Conservation (phyloP, 169 alveolate species). For the Cryptosporidium sp. region DNA sequence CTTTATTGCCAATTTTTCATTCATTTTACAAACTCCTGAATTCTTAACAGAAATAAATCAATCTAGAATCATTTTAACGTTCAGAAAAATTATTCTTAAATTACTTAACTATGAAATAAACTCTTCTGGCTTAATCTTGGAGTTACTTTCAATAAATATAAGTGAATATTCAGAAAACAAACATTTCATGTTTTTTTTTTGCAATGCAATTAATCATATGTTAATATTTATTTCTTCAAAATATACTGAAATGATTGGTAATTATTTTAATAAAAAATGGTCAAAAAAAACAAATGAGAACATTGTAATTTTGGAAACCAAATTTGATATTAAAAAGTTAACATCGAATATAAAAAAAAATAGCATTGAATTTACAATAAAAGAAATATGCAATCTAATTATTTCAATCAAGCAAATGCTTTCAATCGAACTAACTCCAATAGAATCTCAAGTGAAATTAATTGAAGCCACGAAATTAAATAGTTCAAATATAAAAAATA, state of each 20-base stretch:
- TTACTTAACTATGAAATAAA: not conserved
- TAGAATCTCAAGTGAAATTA: not conserved
- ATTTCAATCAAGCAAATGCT: not conserved
- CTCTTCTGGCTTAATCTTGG: not conserved
- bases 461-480: not conserved
- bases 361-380: slow-evolving; percentile 1
- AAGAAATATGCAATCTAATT: slow-evolving; percentile 10
- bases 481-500: not conserved
- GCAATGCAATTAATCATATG: not conserved
- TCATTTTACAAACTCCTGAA: not conserved
- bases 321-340: not conserved
- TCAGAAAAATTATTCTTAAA: not conserved
- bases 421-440: not conserved
- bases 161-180: not conserved
- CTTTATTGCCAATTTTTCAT: not conserved
- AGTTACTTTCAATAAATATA: not conserved
- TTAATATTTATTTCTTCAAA: slow-evolving; percentile 16
- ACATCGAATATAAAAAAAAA: not conserved
- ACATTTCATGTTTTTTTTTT: slow-evolving; percentile 12
- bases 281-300: too few relatives aligned
- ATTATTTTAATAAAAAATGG: not conserved
- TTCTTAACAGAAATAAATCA: not conserved
- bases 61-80: not conserved
- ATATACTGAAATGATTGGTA: slow-evolving; percentile 36
- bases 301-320: not conserved